A percentile compares a stretch with the other conserved stretches of the same genome.
Evolutionary conservation across 106 monocot genomes (phyloP).

Genomic region (Iris macrosiphon): DNA sequence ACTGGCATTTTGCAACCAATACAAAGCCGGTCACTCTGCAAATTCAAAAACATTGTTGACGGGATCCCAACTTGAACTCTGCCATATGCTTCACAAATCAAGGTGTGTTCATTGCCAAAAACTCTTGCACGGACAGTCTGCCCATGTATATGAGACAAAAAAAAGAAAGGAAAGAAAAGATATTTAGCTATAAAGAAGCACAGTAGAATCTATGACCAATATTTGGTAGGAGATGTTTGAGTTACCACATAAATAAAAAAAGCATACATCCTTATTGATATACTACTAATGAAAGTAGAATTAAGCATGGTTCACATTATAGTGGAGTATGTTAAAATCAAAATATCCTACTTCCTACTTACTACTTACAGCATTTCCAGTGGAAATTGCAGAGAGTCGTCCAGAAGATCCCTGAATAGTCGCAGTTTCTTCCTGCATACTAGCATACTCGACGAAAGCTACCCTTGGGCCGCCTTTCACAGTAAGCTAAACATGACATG

Average conservation of each 20-base stretch:
- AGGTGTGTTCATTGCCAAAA: conserved; percentile 46
- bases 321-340: conserved; percentile 1
- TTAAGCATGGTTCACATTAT: no score
- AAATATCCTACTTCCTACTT: neutral
- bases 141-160: neutral
- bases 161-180: conserved; percentile 1
- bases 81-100: conserved; percentile 78
- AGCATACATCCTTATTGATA: no score
- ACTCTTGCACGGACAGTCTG: conserved; percentile 59
- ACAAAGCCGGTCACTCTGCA: conserved; percentile 80
- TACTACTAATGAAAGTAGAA: no score
- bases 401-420: conserved; percentile 49
- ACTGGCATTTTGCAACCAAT: conserved; percentile 86
- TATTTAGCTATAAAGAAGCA: no score
- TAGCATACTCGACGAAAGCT: conserved; percentile 44
- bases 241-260: no score
- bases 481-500: conserved; percentile 37
- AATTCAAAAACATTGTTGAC: conserved; percentile 38
- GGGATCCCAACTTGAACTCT: conserved; percentile 78
- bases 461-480: conserved; percentile 79
- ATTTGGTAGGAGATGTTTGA: no score
- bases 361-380: conserved; percentile 82
- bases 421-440: conserved; percentile 46
- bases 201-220: no score
- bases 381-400: conserved; percentile 49